Evolutionary conservation across 768 basidiomycete species (phyloP).

Genomic region (Rubroboletus pulcherrimus): DNA sequence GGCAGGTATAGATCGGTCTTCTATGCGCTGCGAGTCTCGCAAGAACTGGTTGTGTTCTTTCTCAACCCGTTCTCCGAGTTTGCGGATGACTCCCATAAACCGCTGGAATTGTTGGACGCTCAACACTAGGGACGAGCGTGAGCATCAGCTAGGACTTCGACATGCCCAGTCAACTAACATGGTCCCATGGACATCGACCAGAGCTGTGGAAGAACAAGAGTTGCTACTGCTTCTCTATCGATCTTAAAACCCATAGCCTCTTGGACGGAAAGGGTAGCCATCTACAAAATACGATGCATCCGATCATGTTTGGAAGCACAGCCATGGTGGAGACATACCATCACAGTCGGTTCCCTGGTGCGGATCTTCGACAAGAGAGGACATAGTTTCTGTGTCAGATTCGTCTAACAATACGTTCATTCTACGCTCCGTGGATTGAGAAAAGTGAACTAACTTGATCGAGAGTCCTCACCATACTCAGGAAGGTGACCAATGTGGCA

Average conservation of each 20-base stretch:
- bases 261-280: slow-evolving; percentile 86
- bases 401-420: slow-evolving; percentile 48
- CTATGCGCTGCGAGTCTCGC: slow-evolving; percentile 86
- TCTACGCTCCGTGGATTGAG: neutral
- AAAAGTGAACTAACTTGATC: slow-evolving; percentile 58
- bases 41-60: slow-evolving; percentile 90
- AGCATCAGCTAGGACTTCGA: neutral
- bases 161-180: slow-evolving; percentile 42
- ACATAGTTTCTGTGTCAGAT: slow-evolving; percentile 91
- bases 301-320: neutral
- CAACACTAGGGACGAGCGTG: slow-evolving; percentile 46
- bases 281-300: slow-evolving; percentile 39
- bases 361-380: slow-evolving; percentile 92
- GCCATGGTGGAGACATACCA: slow-evolving; percentile 44
- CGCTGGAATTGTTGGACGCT: slow-evolving; percentile 84
- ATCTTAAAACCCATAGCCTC: slow-evolving; percentile 96
- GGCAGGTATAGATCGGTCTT: slow-evolving; percentile 61
- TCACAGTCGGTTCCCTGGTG: slow-evolving; percentile 94
- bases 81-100: slow-evolving; percentile 84
- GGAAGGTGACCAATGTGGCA: slow-evolving; percentile 76
- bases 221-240: slow-evolving; percentile 89
- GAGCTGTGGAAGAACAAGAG: slow-evolving; percentile 82
- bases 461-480: slow-evolving; percentile 83
- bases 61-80: slow-evolving; percentile 82
- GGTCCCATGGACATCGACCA: slow-evolving; percentile 99